These are phyloP conservation scores for Gossypium schwendimanii DNA, from an alignment of 441 rosid genomes.

Conservation along the genomic window DNA sequence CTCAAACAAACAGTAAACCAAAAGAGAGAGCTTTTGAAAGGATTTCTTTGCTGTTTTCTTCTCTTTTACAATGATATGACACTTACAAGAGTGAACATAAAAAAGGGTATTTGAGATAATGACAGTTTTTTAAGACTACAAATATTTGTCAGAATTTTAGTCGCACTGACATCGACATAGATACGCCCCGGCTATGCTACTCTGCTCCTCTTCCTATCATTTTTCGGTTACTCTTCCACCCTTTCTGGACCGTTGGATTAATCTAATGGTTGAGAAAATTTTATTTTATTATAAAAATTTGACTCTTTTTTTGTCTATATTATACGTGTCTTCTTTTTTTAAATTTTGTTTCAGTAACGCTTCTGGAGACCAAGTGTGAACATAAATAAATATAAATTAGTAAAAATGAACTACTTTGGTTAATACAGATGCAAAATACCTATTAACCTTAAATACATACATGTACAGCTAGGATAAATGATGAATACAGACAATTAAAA, in stretches of 20 bases:
- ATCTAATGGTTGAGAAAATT: not conserved
- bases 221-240: not conserved
- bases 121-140: not conserved
- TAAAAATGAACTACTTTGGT: too few relatives aligned
- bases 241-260: not conserved
- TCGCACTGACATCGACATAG: not conserved
- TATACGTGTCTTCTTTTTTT: too few relatives aligned
- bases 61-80: conserved; percentile 1
- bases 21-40: not conserved
- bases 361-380: too few relatives aligned
- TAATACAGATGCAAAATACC: too few relatives aligned
- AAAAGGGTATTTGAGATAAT: not conserved
- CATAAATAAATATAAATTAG: too few relatives aligned
- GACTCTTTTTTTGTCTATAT: too few relatives aligned
- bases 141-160: not conserved
- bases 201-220: not conserved
- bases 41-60: not conserved
- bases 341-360: too few relatives aligned
- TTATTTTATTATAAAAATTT: not conserved
- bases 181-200: not conserved
- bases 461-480: too few relatives aligned
- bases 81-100: not conserved
- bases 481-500: too few relatives aligned
- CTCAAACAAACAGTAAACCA: not conserved
- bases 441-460: too few relatives aligned